Conservation (phyloP, 2,329 filamentous ascomycete species). For the Biscogniauxia mediterranea region DNA sequence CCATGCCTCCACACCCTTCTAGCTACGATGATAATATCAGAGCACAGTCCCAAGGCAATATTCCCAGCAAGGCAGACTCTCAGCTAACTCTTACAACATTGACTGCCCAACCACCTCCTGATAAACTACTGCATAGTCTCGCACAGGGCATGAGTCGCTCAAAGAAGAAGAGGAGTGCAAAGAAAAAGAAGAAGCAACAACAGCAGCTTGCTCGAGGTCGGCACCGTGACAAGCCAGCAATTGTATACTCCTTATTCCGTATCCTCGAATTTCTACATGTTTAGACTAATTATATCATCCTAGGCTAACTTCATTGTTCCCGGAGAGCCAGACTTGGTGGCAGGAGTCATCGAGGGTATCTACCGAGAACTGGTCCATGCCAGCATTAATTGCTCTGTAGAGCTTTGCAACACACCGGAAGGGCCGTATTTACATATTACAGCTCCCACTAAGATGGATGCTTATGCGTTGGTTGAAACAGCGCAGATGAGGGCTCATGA, state of each 20-base stretch:
- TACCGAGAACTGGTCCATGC: slow-evolving; percentile 46
- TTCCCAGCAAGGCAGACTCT: not conserved
- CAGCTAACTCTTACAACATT: not conserved
- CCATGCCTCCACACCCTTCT: not conserved
- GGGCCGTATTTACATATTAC: slow-evolving; percentile 17
- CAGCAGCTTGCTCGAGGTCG: not conserved
- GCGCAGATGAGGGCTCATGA: slow-evolving; percentile 12
- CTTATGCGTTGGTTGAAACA: slow-evolving; percentile 13
- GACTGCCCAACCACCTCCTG: not conserved
- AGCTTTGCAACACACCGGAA: slow-evolving; percentile 6
- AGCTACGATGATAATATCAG: not conserved
- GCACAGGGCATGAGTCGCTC: not conserved
- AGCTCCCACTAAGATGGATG: slow-evolving; percentile 14
- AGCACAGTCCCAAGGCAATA: not conserved
- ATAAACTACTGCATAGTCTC: not conserved
- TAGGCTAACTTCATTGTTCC: slow-evolving; percentile 18
- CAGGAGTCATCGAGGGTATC: slow-evolving; percentile 45
- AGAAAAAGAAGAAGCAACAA: too few relatives aligned
- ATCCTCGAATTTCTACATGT: not conserved
- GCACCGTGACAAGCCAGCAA: not conserved
- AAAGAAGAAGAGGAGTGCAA: not conserved
- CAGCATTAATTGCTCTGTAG: slow-evolving; percentile 30
- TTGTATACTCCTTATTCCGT: not conserved
- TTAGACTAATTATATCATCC: not conserved
- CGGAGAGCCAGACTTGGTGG: slow-evolving; percentile 34